Evolutionary conservation across 78 protist genomes (phyloP), one percentile per base, ranked within the genome.

Genomic region (Dictyostelium firmibasis): DNA sequence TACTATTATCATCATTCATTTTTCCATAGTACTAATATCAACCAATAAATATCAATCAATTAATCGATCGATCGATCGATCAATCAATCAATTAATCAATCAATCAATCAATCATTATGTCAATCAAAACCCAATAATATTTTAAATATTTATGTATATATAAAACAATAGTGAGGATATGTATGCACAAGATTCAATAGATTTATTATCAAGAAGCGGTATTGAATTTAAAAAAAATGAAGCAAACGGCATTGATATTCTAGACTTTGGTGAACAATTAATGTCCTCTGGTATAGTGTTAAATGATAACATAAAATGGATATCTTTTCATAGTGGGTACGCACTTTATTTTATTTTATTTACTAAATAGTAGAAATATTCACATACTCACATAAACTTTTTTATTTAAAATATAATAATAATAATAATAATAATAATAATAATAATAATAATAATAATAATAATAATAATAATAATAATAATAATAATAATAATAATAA

Each of bases 131-230:
- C 10, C 14, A 35, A 0, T 14, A 35, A 1, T 29, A 23, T 11
- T 9, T 62, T 5, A 20, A 57, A 20, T 23, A 60, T 57, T 69
- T 67, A 3, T n/a, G n/a, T n/a, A n/a, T n/a, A n/a, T n/a, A 70
- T 18, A 74, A 75, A 11, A 13, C 5, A 36, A 10, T 20, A 94
- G 97, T 50, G 94, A 81, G 18, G 99, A 99, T 85, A 96, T 97
- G 96, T 97, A 97, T 86, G 99, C 99, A 35, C 97, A 97, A 84
- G 99, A 99, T 92, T 96, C 99, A 25, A 99, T 99, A 50, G 99
- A 99, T 60, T 92, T 99, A 35, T 96, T 99, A 31, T 79, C 92
- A 20, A 76, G 96, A 38, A 97, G 99, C 2, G 99, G 99, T 29
- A 97, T 99, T 27, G 97, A 99, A 64, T 99, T 99, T 92, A 74